Evolutionary conservation across 202 grass and related monocot genomes (phyloP).

Genomic region (Cymbopogon flexuosus): DNA sequence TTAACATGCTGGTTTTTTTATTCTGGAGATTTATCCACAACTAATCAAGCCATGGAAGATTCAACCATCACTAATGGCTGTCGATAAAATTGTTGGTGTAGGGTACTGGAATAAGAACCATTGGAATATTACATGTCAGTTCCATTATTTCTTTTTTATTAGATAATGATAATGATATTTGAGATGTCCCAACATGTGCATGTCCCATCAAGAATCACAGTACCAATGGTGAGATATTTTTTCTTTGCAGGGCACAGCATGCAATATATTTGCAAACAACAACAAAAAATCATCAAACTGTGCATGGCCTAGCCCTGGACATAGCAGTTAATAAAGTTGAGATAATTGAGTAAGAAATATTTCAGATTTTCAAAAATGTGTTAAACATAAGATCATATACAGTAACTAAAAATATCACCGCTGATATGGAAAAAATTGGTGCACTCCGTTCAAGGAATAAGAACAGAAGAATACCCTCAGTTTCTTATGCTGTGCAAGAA

Average conservation of each 20-base stretch:
- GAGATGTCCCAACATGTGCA: background rate
- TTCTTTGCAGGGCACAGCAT: background rate
- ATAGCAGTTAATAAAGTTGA: background rate
- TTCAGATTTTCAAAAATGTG: background rate
- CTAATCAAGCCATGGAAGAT: background rate
- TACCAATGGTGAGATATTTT: background rate
- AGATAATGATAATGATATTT: background rate
- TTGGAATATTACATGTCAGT: background rate
- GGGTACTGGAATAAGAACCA: background rate
- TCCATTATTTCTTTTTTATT: background rate
- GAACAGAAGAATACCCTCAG: slow-evolving; percentile 67
- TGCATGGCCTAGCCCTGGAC: background rate
- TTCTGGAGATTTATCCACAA: background rate
- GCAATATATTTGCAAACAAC: background rate
- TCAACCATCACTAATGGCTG: background rate
- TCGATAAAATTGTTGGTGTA: background rate
- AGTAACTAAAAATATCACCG: background rate
- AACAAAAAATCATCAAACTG: background rate
- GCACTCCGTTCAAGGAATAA: background rate
- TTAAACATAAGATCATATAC: background rate
- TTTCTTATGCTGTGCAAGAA: slow-evolving; percentile 80
- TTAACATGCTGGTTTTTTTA: background rate
- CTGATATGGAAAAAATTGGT: slow-evolving; percentile 6
- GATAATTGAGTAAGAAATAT: background rate
- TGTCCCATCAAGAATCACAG: background rate